Conservation (phyloP, 345 rosid species). For the Erodium maritimum region DNA sequence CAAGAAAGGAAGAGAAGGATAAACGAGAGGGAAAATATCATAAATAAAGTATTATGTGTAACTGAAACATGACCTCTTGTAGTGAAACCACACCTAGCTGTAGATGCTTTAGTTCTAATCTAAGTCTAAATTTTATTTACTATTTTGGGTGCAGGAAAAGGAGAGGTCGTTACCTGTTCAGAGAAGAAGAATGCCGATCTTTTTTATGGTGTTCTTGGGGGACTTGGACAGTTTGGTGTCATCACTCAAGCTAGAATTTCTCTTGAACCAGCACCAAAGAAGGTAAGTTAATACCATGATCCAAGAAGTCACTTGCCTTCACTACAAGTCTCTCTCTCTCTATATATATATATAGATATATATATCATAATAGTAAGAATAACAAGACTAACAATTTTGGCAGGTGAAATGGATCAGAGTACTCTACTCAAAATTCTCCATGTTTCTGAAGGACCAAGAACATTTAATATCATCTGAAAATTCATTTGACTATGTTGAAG, state of each 20-base stretch:
- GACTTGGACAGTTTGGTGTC: conserved; percentile 95
- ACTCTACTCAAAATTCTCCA: conserved; percentile 74
- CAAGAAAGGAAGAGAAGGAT: not conserved
- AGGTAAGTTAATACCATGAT: conserved; percentile 28
- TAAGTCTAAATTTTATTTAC: conserved; percentile 5
- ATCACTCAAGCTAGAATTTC: conserved; percentile 74
- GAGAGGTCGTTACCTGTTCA: conserved; percentile 72
- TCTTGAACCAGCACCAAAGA: conserved; percentile 54
- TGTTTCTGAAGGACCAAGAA: conserved; percentile 76
- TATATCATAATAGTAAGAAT: too few species aligned
- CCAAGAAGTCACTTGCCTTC: not conserved
- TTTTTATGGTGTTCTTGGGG: conserved; percentile 80
- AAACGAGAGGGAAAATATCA: not conserved
- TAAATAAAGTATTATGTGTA: not conserved
- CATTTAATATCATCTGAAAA: conserved; percentile 42
- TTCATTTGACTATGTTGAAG: conserved; percentile 83
- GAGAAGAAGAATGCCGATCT: conserved; percentile 66
- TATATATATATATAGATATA: too few species aligned
- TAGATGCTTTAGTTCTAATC: conserved; percentile 3
- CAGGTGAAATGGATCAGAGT: conserved; percentile 93
- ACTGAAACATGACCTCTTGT: not conserved
- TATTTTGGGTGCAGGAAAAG: conserved; percentile 57
- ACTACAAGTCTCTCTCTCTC: not conserved
- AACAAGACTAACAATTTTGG: not conserved
- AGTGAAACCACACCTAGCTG: not conserved